A percentile compares a stretch with the other conserved stretches of the same genome.
These are phyloP conservation scores for Collybia mongolica DNA, from an alignment of 768 basidiomycete species.

Conservation along the genomic window DNA sequence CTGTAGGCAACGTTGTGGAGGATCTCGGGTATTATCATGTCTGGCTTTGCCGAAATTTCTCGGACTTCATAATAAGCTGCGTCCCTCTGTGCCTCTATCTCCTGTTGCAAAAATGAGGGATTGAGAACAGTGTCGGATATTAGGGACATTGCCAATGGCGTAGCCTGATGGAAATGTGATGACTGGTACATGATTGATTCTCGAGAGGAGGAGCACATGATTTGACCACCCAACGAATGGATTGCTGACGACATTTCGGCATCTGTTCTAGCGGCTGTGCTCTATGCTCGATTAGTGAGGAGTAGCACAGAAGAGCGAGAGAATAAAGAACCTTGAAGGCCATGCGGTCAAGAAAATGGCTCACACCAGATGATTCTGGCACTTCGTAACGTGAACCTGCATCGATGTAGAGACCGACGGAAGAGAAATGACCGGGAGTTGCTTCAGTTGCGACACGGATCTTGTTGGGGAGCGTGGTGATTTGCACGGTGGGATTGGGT, in stretches of 20 bases:
- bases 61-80: slow-evolving; percentile 90
- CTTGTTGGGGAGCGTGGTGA: slow-evolving; percentile 90
- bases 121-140: slow-evolving; percentile 90
- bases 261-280: slow-evolving; percentile 67
- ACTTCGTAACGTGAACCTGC: slow-evolving; percentile 91
- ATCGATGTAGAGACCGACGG: slow-evolving; percentile 91
- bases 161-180: slow-evolving; percentile 83
- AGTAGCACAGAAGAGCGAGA: not conserved
- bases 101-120: slow-evolving; percentile 71
- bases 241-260: slow-evolving; percentile 81
- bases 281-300: slow-evolving; percentile 40
- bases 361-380: slow-evolving; percentile 68
- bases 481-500: slow-evolving; percentile 38
- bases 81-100: slow-evolving; percentile 80
- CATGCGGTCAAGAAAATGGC: slow-evolving; percentile 92
- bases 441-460: slow-evolving; percentile 89
- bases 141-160: slow-evolving; percentile 79
- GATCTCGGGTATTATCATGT: slow-evolving; percentile 90
- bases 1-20: slow-evolving; percentile 86
- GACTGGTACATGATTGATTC: slow-evolving; percentile 99
- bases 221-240: slow-evolving; percentile 86
- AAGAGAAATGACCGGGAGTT: slow-evolving; percentile 92
- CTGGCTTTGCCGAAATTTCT: slow-evolving; percentile 86
- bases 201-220: slow-evolving; percentile 85
- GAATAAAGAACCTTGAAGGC: slow-evolving; percentile 81